Evolutionary conservation across 306 rosid genomes (phyloP), one percentile per base, ranked within the genome.

Genomic region (Cucumis hystrix): DNA sequence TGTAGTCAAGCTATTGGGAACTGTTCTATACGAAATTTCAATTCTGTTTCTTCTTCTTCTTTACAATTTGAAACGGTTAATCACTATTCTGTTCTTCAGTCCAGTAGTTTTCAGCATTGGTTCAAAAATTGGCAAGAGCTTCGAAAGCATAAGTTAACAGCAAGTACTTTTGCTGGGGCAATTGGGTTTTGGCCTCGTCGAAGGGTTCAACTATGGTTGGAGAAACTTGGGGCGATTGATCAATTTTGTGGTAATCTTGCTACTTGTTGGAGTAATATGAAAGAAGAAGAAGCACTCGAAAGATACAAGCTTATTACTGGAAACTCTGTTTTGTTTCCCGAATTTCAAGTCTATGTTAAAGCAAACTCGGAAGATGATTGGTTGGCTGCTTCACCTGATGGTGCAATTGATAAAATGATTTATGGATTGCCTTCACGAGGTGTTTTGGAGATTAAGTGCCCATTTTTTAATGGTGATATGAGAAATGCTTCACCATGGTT

Each of bases 321-420:
- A 75, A 91, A 93, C 81, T 47, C 82, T 6, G 91, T 91, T 17
- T 65, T 83, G 78, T 89, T 93, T 88, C 91, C 96, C 28, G 87
- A 91, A 64, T 91, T 93, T 85, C 96, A 93, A 80, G 89, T 93
- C 39, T 88, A 89, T 77, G 80, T 77, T 15, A 28, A 69, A 16
- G 61, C 16, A 55, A 82, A 82, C 30, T 70, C 84, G 6, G 87
- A 79, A 72, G 90, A 84, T 41, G 76, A 82, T 76, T 93, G 96
- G 96, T 84, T 93, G 37, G 98, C 87, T 43, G 90, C 96, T 85
- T 91, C 98, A 65, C 93, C 98, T 6, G 98, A 93, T 72, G 96
- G 96, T 68, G 10, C 87, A 63, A 72, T 93, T 84, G 87, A 86
- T 65, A 47, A 83, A 14, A 13, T 79, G 74, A 87, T 89, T 56